Base-by-base conservation (phyloP, 345 rosid species). In the Gossypium australe region DNA sequence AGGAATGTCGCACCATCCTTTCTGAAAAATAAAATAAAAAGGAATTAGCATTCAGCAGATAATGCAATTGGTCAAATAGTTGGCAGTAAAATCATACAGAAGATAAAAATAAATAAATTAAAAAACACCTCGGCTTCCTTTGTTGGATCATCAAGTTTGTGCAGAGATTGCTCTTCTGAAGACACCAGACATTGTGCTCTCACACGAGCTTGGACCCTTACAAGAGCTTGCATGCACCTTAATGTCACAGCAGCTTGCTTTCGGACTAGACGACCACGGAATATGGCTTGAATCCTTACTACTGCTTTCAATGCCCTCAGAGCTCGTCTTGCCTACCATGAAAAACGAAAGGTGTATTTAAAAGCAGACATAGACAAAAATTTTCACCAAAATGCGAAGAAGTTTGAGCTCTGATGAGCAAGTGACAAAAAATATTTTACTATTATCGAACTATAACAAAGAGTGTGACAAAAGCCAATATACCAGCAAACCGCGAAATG, bases 221-320 rank as follows among this genome's bases (percentile, higher is more conserved):
- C 94, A 77, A 93, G 97, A 82, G 99, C 98, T 76, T 95, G 97
- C 98, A 95, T 95, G 79, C 98, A 91, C 86, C 90, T 83, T 16
- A 93, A 84, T 55, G 98, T 89, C 78, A 93, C 89, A 22, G 92
- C 92, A 45, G 98, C 98, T 85, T 95, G 98, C 80, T 89, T 93
- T 58, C 97, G 78, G 49, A 95, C 98, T 71, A 89, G 86, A 62
- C 92, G 77, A 2, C 97, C 99, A 4, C 94, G 91, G 75, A 93
- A 90, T 67, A 95, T 84, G 4, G 97, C 97, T 77, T 95, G 98
- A 77, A 96, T 83, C 78, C 99, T 90, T 78, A 96, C 97, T 56
- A 93, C 86, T 56, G 97, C 97, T 81, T 77, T 93, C 85, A 92
- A 77, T 59, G 97, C 98, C 84, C 97, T 88, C 77, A 88, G 75